Evolutionary conservation across 805 yeast species (phyloP), one percentile per base, ranked within the genome.

Genomic region (Priceomyces carsonii): DNA sequence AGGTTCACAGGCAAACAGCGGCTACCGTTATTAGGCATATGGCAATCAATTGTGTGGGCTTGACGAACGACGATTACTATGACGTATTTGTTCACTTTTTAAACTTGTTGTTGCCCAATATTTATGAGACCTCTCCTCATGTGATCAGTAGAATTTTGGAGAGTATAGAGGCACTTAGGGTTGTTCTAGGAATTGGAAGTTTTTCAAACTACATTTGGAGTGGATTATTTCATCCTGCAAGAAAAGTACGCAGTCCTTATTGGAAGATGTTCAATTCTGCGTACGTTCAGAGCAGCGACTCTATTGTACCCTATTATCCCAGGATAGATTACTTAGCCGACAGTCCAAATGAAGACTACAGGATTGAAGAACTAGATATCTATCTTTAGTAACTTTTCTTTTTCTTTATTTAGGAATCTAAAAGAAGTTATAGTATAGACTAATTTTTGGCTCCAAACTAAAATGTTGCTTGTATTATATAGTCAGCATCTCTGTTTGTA

Each of bases 101-200:
- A 51, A 88, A 93, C 54, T 67, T 90, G 33, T 59, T 93, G 14
- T 62, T 89, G 60, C 99, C 99, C 2, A 93, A 93, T 55, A 69
- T 93, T 2, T 89, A 79, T 55, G 99, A 91, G 57, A 85, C 96
- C 0, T 89, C 97, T 0, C 98, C 98, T 0, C 99, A 93, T 59
- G 97, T 90, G 9, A 89, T 90, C 38, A 72, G 68, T 7, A 76
- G 98, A 45, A 80, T 93, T 1, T 44, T 85, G 30, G 97, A 88
- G 36, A 84, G 90, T 35, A 66, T 93, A 18, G 89, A 85, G 40
- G 82, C 86, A 2, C 54, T 88, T 18, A 67, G 91, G 22, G 64
- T 73, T 29, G 82, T 82, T 0, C 56, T 90, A 9, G 99, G 99
- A 0, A 71, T 77, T 4, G 96, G 95, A 0, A 50, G 79, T 1